Evolutionary conservation across 352 stramenopile species (phyloP), one percentile per base, ranked within the genome.

Genomic region (Phytophthora capsici): DNA sequence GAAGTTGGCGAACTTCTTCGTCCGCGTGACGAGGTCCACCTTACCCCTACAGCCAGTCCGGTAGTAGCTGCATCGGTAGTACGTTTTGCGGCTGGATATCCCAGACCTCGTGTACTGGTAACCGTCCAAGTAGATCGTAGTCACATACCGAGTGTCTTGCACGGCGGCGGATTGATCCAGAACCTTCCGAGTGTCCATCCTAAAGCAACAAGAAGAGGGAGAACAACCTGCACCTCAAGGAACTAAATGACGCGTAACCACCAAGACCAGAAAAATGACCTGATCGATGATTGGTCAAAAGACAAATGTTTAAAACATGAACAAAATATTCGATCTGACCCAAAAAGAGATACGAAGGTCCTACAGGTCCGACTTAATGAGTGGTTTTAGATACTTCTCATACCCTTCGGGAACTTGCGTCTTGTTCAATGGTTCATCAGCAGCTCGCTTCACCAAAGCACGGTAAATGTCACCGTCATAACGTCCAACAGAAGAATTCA

Each of bases 381-480:
- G 57, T 26, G 63, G 72, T 59, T 73, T 70, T 44, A 80, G 48
- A 58, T 78, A 86, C 50, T 57, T 30, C 44, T 74, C 61, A 48
- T 85, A 86, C 16, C 73, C 75, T 13, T 82, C 70, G 5, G 69
- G 55, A 9, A 86, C 75, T 30, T 82, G 53, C 19, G 73, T 74
- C 43, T 77, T 69, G 61, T 88, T 90, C 23, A 90, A 57, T 14
- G 81, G 81, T 45, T 88, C 79, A 17, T 82, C 66, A 6, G 38
- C 66, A 6, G 67, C 73, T 4, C 72, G 69, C 19, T 76, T 56
- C 26, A 88, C 75, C 23, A 90, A 45, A 19, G 69, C 72, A n/a
- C 75, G 75, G 60, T 89, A 89, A 7, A 89, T 84, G 54, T 89
- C 77, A 6, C 77, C 80, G 45, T 89, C 73, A 58, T 84, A 87